Conservation (phyloP, 352 stramenopile species). For the Poterioochromonas sp. region DNA sequence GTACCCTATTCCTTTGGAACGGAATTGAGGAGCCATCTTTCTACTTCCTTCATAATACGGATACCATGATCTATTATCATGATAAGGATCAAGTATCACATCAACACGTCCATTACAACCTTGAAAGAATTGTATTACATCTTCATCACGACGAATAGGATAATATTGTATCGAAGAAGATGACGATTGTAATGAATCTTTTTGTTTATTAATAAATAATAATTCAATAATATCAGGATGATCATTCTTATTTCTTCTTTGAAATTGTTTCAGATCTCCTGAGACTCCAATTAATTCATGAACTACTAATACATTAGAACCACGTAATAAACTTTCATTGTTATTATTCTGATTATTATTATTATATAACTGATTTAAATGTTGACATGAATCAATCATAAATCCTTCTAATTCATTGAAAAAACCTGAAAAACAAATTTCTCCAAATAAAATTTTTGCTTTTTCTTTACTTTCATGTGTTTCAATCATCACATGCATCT, state of each 20-base stretch:
- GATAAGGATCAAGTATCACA: constrained; percentile 15
- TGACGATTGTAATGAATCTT: too few relatives aligned
- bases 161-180: too few relatives aligned
- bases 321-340: too few relatives aligned
- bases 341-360: too few relatives aligned
- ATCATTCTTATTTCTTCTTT: too few relatives aligned
- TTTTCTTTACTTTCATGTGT: not conserved
- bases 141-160: too few relatives aligned
- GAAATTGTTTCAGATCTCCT: not conserved
- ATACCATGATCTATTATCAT: not conserved
- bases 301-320: too few relatives aligned
- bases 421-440: not conserved
- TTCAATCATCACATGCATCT: not conserved
- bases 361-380: too few relatives aligned
- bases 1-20: constrained; percentile 21
- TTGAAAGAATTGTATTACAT: too few relatives aligned
- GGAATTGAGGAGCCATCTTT: constrained; percentile 25
- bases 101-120: not conserved
- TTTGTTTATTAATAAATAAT: too few relatives aligned
- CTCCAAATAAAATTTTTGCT: not conserved
- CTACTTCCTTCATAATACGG: constrained; percentile 25
- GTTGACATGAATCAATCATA: not conserved
- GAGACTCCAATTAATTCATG: too few relatives aligned
- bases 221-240: too few relatives aligned
- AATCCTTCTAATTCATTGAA: not conserved